Percentiles rank a stretch among this genome's conserved stretches.
Evolutionary conservation across 805 yeast genomes (phyloP).

Genomic region (Candida taoyuanica): DNA sequence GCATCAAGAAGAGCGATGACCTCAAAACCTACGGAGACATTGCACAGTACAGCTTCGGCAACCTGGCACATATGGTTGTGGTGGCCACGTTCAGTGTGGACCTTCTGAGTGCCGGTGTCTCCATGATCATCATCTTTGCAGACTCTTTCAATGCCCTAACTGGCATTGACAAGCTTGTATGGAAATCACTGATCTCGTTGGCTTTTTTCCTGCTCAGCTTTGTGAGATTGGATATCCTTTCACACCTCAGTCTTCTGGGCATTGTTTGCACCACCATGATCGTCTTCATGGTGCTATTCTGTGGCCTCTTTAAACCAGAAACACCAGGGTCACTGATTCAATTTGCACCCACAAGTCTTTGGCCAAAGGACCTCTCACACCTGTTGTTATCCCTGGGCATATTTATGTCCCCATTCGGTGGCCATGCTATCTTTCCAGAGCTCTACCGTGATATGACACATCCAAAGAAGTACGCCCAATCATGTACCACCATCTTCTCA

Average conservation of each 20-base stretch:
- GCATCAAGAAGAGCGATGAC: slow-evolving; percentile 36
- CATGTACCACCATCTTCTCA: slow-evolving; percentile 51
- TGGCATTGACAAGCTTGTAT: slow-evolving; percentile 32
- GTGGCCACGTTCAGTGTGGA: slow-evolving; percentile 50
- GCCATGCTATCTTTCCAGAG: slow-evolving; percentile 80
- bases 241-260: slow-evolving; percentile 52
- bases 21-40: slow-evolving; percentile 56
- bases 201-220: slow-evolving; percentile 45
- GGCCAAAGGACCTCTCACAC: slow-evolving; percentile 34
- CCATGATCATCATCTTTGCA: slow-evolving; percentile 54
- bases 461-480: slow-evolving; percentile 52
- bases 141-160: slow-evolving; percentile 55
- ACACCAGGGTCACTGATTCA: slow-evolving; percentile 54
- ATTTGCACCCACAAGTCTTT: slow-evolving; percentile 40
- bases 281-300: slow-evolving; percentile 38
- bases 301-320: slow-evolving; percentile 40
- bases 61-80: slow-evolving; percentile 37
- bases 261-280: slow-evolving; percentile 50
- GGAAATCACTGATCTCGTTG: slow-evolving; percentile 39
- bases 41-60: slow-evolving; percentile 48
- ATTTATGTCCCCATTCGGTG: slow-evolving; percentile 76
- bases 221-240: slow-evolving; percentile 49
- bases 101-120: slow-evolving; percentile 54
- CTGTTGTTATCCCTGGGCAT: slow-evolving; percentile 55
- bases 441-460: slow-evolving; percentile 71